These are phyloP conservation scores for Zygosaccharomyces bisporus DNA, from an alignment of 805 yeast species.

Conservation along the genomic window DNA sequence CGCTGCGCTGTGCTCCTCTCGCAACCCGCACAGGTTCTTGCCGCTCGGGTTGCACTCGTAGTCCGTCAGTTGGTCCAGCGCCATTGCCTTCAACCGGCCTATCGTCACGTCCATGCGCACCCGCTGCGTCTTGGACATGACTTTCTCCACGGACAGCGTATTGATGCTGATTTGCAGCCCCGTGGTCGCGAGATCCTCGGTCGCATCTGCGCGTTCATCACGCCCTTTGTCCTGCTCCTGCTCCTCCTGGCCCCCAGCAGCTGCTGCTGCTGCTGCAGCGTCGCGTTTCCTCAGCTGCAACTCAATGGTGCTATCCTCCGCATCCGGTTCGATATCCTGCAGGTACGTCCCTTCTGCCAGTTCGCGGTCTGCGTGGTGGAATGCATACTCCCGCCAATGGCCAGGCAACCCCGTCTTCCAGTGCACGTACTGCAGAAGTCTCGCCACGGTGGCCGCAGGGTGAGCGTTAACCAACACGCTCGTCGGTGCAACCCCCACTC, in stretches of 20 bases:
- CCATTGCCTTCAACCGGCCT: constrained; percentile 18
- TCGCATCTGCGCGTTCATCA: constrained; percentile 6
- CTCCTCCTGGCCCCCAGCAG: constrained; percentile 14
- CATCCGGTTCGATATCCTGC: constrained; percentile 19
- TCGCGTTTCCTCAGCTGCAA: constrained; percentile 16
- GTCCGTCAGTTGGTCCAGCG: constrained; percentile 17
- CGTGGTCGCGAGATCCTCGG: constrained; percentile 16
- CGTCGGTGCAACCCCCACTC: constrained; percentile 13
- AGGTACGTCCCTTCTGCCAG: constrained; percentile 12
- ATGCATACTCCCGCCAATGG: constrained; percentile 11
- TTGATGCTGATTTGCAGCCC: constrained; percentile 24
- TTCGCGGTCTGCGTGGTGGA: constrained; percentile 11
- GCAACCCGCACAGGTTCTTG: constrained; percentile 17
- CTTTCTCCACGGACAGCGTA: constrained; percentile 22
- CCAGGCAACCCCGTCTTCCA: constrained; percentile 12
- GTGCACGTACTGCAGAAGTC: constrained; percentile 32
- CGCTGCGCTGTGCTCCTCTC: constrained; percentile 14
- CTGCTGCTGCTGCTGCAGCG: constrained; percentile 2
- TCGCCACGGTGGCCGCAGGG: constrained; percentile 22
- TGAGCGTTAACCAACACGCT: constrained; percentile 26
- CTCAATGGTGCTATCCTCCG: constrained; percentile 16
- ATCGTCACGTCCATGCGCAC: constrained; percentile 19
- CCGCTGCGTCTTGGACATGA: constrained; percentile 11
- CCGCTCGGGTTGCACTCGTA: constrained; percentile 17
- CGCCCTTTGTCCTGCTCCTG: not conserved